phyloP scores from a whole-genome alignment of 2,329 filamentous ascomycete species.

The Epichloe typhina region DNA sequence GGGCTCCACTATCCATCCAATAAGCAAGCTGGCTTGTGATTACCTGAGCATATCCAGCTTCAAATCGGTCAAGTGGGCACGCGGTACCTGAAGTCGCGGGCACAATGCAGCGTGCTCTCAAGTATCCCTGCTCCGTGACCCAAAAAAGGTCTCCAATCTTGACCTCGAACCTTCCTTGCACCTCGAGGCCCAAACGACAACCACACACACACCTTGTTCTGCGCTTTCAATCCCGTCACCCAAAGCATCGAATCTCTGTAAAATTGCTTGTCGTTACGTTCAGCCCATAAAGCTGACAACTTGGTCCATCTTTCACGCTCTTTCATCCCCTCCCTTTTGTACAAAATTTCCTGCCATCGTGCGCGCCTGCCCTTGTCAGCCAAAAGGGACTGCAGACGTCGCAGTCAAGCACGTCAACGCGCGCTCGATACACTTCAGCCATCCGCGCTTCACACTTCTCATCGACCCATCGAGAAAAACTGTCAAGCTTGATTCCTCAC shows the following conservation, averaged over 20 bases:
- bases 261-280: not conserved
- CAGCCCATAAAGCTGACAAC: not conserved
- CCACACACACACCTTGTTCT: not conserved
- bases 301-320: constrained; percentile 1
- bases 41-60: not conserved
- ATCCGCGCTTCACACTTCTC: not conserved
- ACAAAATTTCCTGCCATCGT: constrained; percentile 2
- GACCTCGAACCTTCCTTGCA: constrained; percentile 21
- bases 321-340: not conserved
- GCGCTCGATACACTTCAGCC: not conserved
- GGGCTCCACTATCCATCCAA: constrained; percentile 1
- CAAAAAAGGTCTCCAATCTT: constrained; percentile 13
- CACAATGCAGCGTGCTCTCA: not conserved
- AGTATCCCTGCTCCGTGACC: constrained; percentile 12
- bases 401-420: constrained; percentile 3
- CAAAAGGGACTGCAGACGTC: not conserved
- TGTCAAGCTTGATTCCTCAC: not conserved
- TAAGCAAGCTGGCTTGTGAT: not conserved
- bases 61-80: not conserved
- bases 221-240: not conserved
- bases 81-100: constrained; percentile 12
- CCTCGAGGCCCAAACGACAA: constrained; percentile 10
- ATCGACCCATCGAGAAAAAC: not conserved
- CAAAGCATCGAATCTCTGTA: constrained; percentile 4
- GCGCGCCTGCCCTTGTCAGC: constrained; percentile 4